Conservation (phyloP, 148 eudicot species). For the Diospyros kaki region DNA sequence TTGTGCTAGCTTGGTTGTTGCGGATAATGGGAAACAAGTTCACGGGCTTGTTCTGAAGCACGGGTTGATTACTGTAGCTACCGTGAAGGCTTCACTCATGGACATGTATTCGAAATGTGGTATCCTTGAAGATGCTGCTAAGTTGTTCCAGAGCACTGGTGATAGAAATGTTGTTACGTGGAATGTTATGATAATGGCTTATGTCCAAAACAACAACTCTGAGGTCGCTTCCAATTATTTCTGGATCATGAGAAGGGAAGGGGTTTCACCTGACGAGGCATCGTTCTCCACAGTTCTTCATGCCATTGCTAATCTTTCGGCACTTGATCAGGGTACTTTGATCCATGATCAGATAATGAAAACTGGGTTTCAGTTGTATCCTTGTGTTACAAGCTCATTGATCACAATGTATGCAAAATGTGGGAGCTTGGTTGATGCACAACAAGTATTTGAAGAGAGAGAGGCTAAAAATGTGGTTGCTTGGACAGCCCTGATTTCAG, state of each 20-base stretch:
- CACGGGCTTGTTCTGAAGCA: conserved; percentile 35
- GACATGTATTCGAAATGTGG: conserved; percentile 54
- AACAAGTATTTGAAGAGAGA: conserved; percentile 27
- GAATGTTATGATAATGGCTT: conserved; percentile 46
- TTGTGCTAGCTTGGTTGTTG: conserved; percentile 40
- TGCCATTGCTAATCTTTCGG: conserved; percentile 38
- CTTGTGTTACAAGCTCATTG: conserved; percentile 34
- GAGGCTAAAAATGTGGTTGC: conserved; percentile 20
- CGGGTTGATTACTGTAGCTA: conserved; percentile 25
- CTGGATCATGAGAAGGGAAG: conserved; percentile 35
- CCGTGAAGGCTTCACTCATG: conserved; percentile 47
- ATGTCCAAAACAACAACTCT: conserved; percentile 28
- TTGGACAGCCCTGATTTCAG: conserved; percentile 30
- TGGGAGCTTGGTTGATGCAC: conserved; percentile 43
- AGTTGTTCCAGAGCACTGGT: conserved; percentile 27
- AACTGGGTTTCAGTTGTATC: conserved; percentile 31
- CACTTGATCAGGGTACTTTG: conserved; percentile 40
- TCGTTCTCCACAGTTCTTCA: conserved; percentile 38
- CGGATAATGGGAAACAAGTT: conserved; percentile 33
- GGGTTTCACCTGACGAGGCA: conserved; percentile 35
- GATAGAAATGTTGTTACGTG: conserved; percentile 47
- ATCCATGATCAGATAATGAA: conserved; percentile 38
- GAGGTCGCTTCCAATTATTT: conserved; percentile 49
- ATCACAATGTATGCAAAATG: conserved; percentile 46
- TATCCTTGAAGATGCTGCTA: conserved; percentile 22